Conservation (phyloP, 2,329 filamentous ascomycete genomes). For the Calonectria pteridis region DNA sequence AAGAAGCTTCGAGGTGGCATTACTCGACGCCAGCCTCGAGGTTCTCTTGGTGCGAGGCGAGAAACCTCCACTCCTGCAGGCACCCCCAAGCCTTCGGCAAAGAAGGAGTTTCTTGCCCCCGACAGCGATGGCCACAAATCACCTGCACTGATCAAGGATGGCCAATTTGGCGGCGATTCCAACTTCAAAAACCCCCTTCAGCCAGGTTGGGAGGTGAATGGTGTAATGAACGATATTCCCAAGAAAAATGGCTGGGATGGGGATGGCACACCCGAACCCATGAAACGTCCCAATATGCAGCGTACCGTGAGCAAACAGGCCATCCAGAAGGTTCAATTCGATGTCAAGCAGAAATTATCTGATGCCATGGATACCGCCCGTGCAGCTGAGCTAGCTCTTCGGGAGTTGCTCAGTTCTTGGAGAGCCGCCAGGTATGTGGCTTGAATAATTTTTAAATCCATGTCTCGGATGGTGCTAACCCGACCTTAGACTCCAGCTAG, state of each 20-base stretch:
- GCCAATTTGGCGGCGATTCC: slow-evolving; percentile 57
- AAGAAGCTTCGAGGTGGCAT: slow-evolving; percentile 85
- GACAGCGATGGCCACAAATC: slow-evolving; percentile 54
- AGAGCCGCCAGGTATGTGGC: slow-evolving; percentile 81
- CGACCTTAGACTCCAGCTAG: slow-evolving; percentile 63
- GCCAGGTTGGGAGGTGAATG: slow-evolving; percentile 80
- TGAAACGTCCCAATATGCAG: slow-evolving; percentile 52
- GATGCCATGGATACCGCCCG: slow-evolving; percentile 84
- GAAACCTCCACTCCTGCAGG: slow-evolving; percentile 71
- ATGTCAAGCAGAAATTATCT: slow-evolving; percentile 71
- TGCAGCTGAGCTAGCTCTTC: slow-evolving; percentile 86
- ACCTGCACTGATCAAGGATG: slow-evolving; percentile 57
- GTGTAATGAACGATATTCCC: slow-evolving; percentile 81
- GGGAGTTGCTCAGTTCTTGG: slow-evolving; percentile 85
- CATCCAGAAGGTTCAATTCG: slow-evolving; percentile 71
- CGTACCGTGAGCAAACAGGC: slow-evolving; percentile 64
- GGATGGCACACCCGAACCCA: slow-evolving; percentile 51
- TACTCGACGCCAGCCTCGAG: slow-evolving; percentile 85
- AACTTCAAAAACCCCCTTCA: slow-evolving; percentile 64
- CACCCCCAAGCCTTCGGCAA: slow-evolving; percentile 59
- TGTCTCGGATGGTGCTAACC: slow-evolving; percentile 26
- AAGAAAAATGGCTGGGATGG: slow-evolving; percentile 50
- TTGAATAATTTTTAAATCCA: background rate
- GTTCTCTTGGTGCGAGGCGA: slow-evolving; percentile 67
- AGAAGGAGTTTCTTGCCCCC: slow-evolving; percentile 55